Evolutionary conservation across 495 filamentous ascomycete species (phyloP).

Genomic region (Penicillium angulare): DNA sequence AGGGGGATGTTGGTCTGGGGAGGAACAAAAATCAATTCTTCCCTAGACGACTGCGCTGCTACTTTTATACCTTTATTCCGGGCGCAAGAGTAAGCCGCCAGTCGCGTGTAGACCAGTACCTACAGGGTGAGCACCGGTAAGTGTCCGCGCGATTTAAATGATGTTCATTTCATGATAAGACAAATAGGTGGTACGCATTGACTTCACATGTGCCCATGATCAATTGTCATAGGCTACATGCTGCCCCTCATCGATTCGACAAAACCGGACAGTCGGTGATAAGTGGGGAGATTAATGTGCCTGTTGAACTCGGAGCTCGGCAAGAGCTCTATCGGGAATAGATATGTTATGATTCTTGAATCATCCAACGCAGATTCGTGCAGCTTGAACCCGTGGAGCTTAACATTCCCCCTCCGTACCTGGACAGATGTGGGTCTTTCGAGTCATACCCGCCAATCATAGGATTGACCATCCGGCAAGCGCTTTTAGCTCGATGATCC

Average conservation of each 20-base stretch:
- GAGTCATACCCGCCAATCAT: no score
- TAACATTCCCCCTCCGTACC: no score
- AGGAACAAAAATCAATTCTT: constrained; percentile 19
- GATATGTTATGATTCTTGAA: background rate
- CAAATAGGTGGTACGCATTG: constrained; percentile 2
- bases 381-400: background rate
- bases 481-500: background rate
- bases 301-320: background rate
- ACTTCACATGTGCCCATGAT: constrained; percentile 6
- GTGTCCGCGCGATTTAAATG: no score
- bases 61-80: constrained; percentile 5
- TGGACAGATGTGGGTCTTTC: background rate
- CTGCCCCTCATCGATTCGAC: background rate
- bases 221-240: constrained; percentile 4
- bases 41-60: background rate
- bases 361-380: background rate
- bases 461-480: background rate
- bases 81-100: background rate
- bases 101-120: background rate
- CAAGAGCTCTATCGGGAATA: no score
- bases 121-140: background rate
- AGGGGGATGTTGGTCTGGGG: background rate
- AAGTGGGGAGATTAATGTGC: background rate
- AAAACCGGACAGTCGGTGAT: constrained; percentile 2
- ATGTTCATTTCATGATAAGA: background rate